Conservation (phyloP, 805 yeast genomes). For the Kregervanrija pseudodelftensis region DNA sequence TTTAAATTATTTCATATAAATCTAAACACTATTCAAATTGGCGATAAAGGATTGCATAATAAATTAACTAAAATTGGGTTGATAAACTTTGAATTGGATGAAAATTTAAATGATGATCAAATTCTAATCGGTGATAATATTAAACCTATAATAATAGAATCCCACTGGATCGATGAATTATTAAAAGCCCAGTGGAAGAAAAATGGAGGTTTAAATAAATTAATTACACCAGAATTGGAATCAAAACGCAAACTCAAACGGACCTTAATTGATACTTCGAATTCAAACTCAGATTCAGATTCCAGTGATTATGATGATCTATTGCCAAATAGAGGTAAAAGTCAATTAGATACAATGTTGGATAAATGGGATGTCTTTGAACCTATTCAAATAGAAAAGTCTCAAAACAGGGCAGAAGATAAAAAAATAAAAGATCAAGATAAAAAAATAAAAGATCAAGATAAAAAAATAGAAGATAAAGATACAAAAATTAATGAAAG, state of each 20-base stretch:
- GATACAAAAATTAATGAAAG: neutral
- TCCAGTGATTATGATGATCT: neutral
- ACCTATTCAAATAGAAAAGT: neutral
- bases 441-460: neutral
- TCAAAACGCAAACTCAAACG: too few relatives aligned
- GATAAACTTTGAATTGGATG: neutral
- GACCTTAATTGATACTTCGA: too few relatives aligned
- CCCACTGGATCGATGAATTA: constrained; percentile 3
- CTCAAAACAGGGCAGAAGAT: too few relatives aligned
- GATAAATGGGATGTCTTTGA: neutral
- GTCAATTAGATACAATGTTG: neutral
- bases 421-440: too few relatives aligned
- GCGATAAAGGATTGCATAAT: too few relatives aligned
- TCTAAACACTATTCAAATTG: too few relatives aligned
- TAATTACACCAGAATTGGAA: constrained; percentile 2
- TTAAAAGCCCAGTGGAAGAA: constrained; percentile 4
- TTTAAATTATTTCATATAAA: too few relatives aligned
- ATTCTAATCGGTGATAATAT: constrained; percentile 1
- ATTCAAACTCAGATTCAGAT: too few relatives aligned
- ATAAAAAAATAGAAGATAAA: too few relatives aligned
- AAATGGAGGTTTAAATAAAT: constrained; percentile 3
- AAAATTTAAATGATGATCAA: neutral
- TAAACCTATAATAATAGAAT: neutral
- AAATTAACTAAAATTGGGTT: too few relatives aligned
- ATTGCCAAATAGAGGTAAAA: constrained; percentile 1